Conservation (phyloP, 2,329 filamentous ascomycete genomes). For the Pyricularia pennisetigena region DNA sequence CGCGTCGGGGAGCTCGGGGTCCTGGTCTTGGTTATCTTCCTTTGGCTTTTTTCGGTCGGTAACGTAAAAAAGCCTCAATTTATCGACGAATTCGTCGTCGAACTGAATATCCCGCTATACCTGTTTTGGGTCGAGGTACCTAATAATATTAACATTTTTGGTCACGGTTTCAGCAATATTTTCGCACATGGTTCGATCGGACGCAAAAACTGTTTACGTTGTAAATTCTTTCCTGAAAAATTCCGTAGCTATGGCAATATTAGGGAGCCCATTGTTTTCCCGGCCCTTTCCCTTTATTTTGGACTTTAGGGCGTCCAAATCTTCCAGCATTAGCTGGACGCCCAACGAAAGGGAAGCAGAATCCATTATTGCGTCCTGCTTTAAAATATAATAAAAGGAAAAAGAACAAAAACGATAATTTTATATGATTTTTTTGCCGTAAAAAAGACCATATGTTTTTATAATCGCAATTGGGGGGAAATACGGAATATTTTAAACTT, state of each 20-base stretch:
- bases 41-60: not conserved
- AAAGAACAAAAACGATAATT: not conserved
- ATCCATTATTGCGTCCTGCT: not conserved
- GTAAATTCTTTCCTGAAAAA: not conserved
- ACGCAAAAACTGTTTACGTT: not conserved
- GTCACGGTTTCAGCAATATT: not conserved
- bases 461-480: not conserved
- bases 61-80: not conserved
- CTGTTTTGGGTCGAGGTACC: not conserved
- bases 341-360: not conserved
- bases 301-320: not conserved
- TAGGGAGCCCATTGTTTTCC: not conserved
- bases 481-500: not conserved
- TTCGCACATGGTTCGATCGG: not conserved
- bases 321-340: not conserved
- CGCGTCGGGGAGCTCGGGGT: not conserved
- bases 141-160: not conserved
- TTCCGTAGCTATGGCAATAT: not conserved
- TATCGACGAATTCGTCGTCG: not conserved
- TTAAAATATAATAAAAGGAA: not conserved
- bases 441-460: not conserved
- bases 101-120: not conserved
- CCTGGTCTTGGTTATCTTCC: not conserved
- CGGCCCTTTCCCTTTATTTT: not conserved
- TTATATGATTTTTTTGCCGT: not conserved